These are phyloP conservation scores for Albugo laibachii DNA, from an alignment of 352 stramenopile genomes.

Conservation along the genomic window DNA sequence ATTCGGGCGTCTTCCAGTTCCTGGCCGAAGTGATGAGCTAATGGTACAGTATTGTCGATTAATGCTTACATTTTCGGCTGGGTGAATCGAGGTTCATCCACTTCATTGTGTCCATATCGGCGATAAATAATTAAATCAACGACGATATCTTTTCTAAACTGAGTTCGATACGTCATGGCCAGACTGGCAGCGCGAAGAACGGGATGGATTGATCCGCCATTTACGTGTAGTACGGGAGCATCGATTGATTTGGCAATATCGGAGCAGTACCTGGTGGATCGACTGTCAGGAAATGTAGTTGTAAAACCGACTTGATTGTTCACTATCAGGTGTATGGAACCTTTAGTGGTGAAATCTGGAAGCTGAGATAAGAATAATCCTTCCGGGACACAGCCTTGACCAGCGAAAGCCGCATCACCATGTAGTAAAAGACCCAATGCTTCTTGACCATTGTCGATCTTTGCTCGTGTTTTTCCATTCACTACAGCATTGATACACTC, in stretches of 20 bases:
- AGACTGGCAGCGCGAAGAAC: slow-evolving; percentile 58
- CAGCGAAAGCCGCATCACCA: slow-evolving; percentile 71
- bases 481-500: slow-evolving; percentile 79
- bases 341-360: slow-evolving; percentile 48
- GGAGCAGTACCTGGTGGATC: slow-evolving; percentile 66
- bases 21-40: slow-evolving; percentile 47
- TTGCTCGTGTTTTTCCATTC: slow-evolving; percentile 65
- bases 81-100: slow-evolving; percentile 77
- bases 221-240: slow-evolving; percentile 73
- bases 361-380: slow-evolving; percentile 53
- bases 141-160: slow-evolving; percentile 74
- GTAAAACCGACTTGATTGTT: slow-evolving; percentile 86
- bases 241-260: slow-evolving; percentile 73
- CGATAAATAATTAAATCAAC: slow-evolving; percentile 73
- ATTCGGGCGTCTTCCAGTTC: slow-evolving; percentile 36
- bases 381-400: slow-evolving; percentile 69
- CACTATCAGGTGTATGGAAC: slow-evolving; percentile 71
- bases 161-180: slow-evolving; percentile 61
- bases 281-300: slow-evolving; percentile 57
- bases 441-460: slow-evolving; percentile 36
- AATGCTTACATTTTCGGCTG: slow-evolving; percentile 75
- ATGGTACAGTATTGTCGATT: slow-evolving; percentile 36
- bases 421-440: slow-evolving; percentile 75
- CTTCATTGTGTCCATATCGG: slow-evolving; percentile 79
- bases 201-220: slow-evolving; percentile 56